Evolutionary conservation across 1,284 basidiomycete genomes (phyloP), one percentile per base, ranked within the genome.

Genomic region (Pseudozyma thailandica): DNA sequence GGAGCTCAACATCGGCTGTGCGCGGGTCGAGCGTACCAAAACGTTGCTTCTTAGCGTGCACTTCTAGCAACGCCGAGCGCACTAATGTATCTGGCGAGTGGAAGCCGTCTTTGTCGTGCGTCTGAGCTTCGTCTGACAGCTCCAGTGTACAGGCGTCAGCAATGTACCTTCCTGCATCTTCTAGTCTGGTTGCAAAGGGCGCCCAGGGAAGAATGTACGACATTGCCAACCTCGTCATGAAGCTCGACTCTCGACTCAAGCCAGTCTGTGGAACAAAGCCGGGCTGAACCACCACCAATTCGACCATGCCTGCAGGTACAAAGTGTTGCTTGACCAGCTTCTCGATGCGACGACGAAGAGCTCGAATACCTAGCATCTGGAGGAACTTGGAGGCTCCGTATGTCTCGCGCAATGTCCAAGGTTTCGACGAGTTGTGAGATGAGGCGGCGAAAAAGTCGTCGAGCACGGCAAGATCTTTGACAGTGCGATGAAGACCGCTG

Each of bases 301-400:
- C 56, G 8, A 72, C 50, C 1, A 44, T 50, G 1, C 33, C 56
- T 4, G 37, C 26, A 1, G 56, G 38, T 0, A 46, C 48, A 0
- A 4, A 27, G 1, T 28, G 37, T 13, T 33, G 27, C 4, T 45
- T 30, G 2, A 66, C 41, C 3, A 47, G 31, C 0, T 41, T 18
- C n/a, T 66, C 45, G 18, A 72, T 27, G 0, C 57, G 50, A n/a
- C 64, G 59, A 25, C 64, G 70, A 20, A 64, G 50, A 4, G 64
- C 63, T 23, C 70, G 70, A 5, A 73, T 41, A 21, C 70, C 70
- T 3, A 73, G 60, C 70, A 73, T 69, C 47, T 73, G 70, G 9
- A 73, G 57, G 45, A 64, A 68, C 37, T 73, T 73, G n/a, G 70
- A 73, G 0, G 64, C 64, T 3, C 55, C 70, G 31, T 73, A 73